Conservation (phyloP, 202 grass and related monocot species). For the Zoysia matrella region DNA sequence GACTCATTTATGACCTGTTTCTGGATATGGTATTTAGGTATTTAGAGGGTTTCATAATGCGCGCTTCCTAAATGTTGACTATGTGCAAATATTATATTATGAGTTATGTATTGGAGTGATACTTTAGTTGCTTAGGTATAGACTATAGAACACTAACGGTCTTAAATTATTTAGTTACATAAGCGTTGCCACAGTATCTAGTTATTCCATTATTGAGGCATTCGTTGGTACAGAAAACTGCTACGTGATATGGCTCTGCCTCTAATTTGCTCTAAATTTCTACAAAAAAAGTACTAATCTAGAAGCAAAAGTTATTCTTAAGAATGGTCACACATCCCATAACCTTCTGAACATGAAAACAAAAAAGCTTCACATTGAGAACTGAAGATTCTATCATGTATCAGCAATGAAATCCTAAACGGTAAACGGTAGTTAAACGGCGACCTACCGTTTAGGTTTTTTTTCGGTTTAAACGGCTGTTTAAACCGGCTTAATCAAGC, state of each 20-base stretch:
- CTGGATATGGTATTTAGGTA: not conserved
- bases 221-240: not conserved
- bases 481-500: too few relatives aligned
- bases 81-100: not conserved
- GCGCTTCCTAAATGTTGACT: not conserved
- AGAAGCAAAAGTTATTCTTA: too few relatives aligned
- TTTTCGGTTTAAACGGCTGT: too few relatives aligned
- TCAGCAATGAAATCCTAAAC: too few relatives aligned
- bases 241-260: not conserved
- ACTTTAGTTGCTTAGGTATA: not conserved
- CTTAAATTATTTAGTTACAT: not conserved
- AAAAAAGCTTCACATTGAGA: not conserved
- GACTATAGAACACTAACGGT: not conserved
- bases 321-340: not conserved
- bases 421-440: too few relatives aligned
- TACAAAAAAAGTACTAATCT: not conserved
- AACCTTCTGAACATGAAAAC: not conserved
- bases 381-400: not conserved
- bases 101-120: not conserved
- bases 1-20: not conserved
- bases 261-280: not conserved
- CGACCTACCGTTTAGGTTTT: too few relatives aligned
- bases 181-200: not conserved
- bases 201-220: not conserved
- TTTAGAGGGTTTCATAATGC: not conserved